A percentile compares a stretch with the other conserved stretches of the same genome.
phyloP scores from a whole-genome alignment of 805 yeast genomes.

The Cyberlindnera saturnus region DNA sequence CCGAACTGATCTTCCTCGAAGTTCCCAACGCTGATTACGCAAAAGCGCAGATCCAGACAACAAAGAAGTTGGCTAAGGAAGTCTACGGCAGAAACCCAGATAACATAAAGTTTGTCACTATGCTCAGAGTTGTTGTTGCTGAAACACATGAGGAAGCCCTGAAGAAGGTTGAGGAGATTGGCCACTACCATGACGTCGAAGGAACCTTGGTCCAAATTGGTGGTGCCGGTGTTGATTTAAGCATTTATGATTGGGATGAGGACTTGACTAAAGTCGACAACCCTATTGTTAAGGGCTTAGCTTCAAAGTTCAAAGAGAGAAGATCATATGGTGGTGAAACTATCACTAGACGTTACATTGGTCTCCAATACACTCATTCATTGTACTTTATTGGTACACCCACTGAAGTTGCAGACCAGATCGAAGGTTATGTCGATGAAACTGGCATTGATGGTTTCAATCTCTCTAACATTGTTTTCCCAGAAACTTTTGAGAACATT shows the following conservation, averaged over 20 bases:
- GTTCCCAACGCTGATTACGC: slow-evolving; percentile 24
- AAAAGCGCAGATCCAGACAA: slow-evolving; percentile 28
- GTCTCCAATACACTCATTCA: slow-evolving; percentile 20
- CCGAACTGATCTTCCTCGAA: slow-evolving; percentile 34
- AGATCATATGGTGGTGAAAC: slow-evolving; percentile 18
- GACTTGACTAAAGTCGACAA: slow-evolving; percentile 31
- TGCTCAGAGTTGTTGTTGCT: slow-evolving; percentile 32
- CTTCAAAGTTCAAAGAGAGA: slow-evolving; percentile 22
- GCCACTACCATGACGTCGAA: slow-evolving; percentile 30
- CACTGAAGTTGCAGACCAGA: slow-evolving; percentile 34
- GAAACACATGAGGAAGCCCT: slow-evolving; percentile 37
- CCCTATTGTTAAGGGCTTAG: slow-evolving; percentile 30
- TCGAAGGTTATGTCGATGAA: slow-evolving; percentile 34
- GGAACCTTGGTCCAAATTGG: slow-evolving; percentile 42
- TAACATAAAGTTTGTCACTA: slow-evolving; percentile 34
- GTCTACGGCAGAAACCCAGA: slow-evolving; percentile 33
- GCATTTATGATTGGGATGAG: slow-evolving; percentile 40
- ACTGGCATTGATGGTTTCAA: slow-evolving; percentile 40
- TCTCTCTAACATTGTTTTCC: slow-evolving; percentile 32
- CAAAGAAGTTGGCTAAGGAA: slow-evolving; percentile 27
- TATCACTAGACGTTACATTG: slow-evolving; percentile 27
- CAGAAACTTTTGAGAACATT: slow-evolving; percentile 36
- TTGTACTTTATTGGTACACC: slow-evolving; percentile 31
- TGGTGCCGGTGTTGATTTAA: slow-evolving; percentile 39
- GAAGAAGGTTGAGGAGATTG: slow-evolving; percentile 28